Evolutionary conservation across 2,329 filamentous ascomycete genomes (phyloP).

Genomic region (Epichloe uncinata): DNA sequence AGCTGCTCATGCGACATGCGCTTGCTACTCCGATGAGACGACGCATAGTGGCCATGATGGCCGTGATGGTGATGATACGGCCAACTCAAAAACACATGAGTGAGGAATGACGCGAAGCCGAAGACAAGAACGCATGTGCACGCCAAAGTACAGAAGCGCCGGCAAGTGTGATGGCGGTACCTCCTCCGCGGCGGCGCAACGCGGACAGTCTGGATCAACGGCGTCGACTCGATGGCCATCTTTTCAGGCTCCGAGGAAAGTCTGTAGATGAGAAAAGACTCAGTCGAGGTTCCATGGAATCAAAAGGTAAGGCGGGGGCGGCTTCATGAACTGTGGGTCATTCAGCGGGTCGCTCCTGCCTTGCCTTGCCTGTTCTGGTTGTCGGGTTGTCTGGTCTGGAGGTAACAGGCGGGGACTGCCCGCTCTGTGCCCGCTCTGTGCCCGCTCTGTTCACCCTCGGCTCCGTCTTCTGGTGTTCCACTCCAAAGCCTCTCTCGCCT

Average conservation of each 20-base stretch:
- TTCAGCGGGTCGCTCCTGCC: too few relatives aligned
- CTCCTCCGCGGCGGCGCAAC: conserved; percentile 38
- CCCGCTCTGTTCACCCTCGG: too few relatives aligned
- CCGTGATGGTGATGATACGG: conserved; percentile 21
- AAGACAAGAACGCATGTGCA: conserved; percentile 40
- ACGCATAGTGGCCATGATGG: conserved; percentile 12
- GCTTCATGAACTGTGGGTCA: too few relatives aligned
- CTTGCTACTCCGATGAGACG: conserved; percentile 14
- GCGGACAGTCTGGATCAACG: conserved; percentile 51
- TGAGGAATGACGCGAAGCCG: conserved; percentile 35
- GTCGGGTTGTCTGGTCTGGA: too few relatives aligned
- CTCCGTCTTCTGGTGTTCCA: too few relatives aligned
- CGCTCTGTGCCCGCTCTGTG: too few relatives aligned
- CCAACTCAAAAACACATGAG: conserved; percentile 32
- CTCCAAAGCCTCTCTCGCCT: too few relatives aligned
- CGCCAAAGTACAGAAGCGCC: conserved; percentile 53
- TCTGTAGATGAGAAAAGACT: conserved; percentile 4
- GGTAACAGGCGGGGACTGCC: too few relatives aligned
- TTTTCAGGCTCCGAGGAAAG: conserved; percentile 13
- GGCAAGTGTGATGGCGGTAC: conserved; percentile 46
- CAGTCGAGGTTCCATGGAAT: neutral
- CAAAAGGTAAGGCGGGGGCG: neutral
- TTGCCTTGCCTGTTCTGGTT: too few relatives aligned
- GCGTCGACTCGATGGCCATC: conserved; percentile 43
- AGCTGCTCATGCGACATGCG: conserved; percentile 33